Evolutionary conservation across 257 asterid genomes (phyloP), one percentile per base, ranked within the genome.

Genomic region (Rubia yunnanensis): DNA sequence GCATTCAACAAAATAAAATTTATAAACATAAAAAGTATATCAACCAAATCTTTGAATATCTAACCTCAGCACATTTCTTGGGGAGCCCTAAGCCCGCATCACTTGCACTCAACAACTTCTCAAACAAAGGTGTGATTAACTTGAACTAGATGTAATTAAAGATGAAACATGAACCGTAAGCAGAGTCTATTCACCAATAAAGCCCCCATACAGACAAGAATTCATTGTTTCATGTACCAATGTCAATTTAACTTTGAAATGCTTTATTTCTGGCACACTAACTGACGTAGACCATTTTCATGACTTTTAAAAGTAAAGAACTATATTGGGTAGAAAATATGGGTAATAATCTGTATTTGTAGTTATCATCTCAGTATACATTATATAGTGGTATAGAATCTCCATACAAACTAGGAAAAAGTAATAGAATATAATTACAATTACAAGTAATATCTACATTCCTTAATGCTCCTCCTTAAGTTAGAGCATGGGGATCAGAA

Each of bases 51-150:
- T 49, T 53, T 44, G 17, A 73, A 67, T 65, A 56, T 63, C 87
- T 83, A 73, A 87, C 98, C 97, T 92, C 98, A 18, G 97, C 98
- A 66, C 98, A 89, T 75, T 84, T 92, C 74, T 92, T 92, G 27
- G 98, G 98, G 59, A 92, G 85, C 67, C 89, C 94, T 74, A 92
- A 68, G 76, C 98, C 94, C 70, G 98, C 97, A 74, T 92, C 98
- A 58, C 97, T 92, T 71, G 97, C 97, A 66, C 94, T 92, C 66
- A 92, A 77, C 84, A 82, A 85, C 84, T 92, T 92, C 83, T 92
- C 97, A 44, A 92, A 92, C 85, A 92, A 73, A 50, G 98, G 97
- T 59, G 84, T 87, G 24, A 89, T 83, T 57, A 82, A 67, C 81
- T 89, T 54, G 91, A 81, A 74, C 96, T 87, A 67, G 60, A 74